These are phyloP conservation scores for Flaveria bidentis DNA, from an alignment of 129 eudicot species.

Conservation along the genomic window DNA sequence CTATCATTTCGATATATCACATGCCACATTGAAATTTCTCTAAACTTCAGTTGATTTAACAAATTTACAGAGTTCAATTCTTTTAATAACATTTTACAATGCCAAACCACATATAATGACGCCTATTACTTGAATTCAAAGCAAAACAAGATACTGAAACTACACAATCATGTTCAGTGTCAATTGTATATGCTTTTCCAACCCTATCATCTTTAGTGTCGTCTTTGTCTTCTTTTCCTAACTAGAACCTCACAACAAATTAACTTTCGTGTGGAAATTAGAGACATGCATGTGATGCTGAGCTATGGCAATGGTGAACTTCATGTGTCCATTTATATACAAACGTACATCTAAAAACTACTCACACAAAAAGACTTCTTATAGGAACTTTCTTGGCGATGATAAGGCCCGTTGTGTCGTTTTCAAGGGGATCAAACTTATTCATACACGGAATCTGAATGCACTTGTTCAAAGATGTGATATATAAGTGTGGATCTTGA, in stretches of 20 bases:
- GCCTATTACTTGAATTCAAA: background rate
- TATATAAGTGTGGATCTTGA: conserved; percentile 55
- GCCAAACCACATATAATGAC: too few species aligned
- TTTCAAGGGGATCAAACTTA: conserved; percentile 14
- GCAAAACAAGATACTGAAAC: background rate
- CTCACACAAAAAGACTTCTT: background rate
- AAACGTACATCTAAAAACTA: background rate
- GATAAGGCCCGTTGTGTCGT: background rate
- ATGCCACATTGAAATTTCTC: too few species aligned
- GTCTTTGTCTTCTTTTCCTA: background rate
- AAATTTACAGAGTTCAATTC: too few species aligned
- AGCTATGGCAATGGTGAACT: background rate
- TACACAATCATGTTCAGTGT: background rate
- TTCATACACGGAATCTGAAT: conserved; percentile 39
- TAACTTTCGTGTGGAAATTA: background rate
- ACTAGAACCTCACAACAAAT: background rate
- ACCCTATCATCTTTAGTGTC: background rate
- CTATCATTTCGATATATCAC: too few species aligned
- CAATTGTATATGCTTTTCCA: background rate
- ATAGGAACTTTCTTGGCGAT: background rate
- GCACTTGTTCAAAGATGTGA: conserved; percentile 51
- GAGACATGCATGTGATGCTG: background rate
- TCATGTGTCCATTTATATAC: background rate
- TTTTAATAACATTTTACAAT: too few species aligned
- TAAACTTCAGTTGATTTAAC: too few species aligned